Evolutionary conservation across 257 asterid genomes (phyloP).

Genomic region (Plectranthus barbatus): DNA sequence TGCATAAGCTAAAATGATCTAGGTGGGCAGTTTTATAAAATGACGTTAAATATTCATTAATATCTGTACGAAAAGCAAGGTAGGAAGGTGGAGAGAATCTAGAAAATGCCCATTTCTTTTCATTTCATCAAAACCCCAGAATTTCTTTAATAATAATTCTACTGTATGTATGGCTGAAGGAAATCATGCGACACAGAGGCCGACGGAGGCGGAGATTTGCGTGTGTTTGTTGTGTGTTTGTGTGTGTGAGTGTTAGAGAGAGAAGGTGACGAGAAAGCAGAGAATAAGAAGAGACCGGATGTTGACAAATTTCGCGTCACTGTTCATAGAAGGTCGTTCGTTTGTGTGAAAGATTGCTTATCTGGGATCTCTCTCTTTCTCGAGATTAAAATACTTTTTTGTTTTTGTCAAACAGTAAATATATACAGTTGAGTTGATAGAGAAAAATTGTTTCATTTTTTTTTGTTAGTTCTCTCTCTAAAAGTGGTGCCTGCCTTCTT

Average conservation of each 20-base stretch:
- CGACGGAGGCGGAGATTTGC: slow-evolving; percentile 5
- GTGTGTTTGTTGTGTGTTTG: too few species aligned
- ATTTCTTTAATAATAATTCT: slow-evolving; percentile 28
- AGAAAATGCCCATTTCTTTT: slow-evolving; percentile 45
- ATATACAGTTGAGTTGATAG: slow-evolving; percentile 17
- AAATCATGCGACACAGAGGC: slow-evolving; percentile 20
- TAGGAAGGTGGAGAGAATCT: slow-evolving; percentile 71
- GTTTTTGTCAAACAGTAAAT: slow-evolving; percentile 20
- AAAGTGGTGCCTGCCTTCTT: slow-evolving; percentile 21
- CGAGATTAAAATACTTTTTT: slow-evolving; percentile 10
- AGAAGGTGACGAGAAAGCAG: slow-evolving; percentile 30
- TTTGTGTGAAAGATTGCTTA: slow-evolving; percentile 78
- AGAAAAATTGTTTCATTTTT: not conserved
- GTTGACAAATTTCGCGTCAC: slow-evolving; percentile 95
- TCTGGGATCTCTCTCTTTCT: slow-evolving; percentile 78
- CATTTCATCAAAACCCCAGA: slow-evolving; percentile 45
- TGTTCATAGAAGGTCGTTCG: slow-evolving; percentile 85
- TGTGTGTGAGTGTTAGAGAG: slow-evolving; percentile 16
- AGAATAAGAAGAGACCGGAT: slow-evolving; percentile 78
- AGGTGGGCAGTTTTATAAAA: slow-evolving; percentile 29
- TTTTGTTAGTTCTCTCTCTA: slow-evolving; percentile 45
- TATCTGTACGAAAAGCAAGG: slow-evolving; percentile 49
- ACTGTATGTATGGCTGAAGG: slow-evolving; percentile 8
- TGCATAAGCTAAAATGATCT: not conserved
- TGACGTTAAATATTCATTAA: slow-evolving; percentile 30